Conservation (phyloP, 495 filamentous ascomycete species). For the Penicillium nucicola region DNA sequence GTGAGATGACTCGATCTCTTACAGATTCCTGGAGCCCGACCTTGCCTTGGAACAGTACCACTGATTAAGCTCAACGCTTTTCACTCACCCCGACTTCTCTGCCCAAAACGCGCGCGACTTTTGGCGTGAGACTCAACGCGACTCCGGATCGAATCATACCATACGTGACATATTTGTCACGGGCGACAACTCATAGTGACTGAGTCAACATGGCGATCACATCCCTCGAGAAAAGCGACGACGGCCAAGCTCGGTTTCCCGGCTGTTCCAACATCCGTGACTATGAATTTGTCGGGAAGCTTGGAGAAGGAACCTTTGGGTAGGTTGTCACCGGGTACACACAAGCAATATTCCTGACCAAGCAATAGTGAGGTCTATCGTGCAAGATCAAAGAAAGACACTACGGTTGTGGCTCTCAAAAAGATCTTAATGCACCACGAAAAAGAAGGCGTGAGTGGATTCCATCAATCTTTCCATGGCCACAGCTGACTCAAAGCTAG, state of each 20-base stretch:
- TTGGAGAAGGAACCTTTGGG: conserved; percentile 98
- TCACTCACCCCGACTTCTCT: too few species aligned
- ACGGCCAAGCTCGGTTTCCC: conserved; percentile 55
- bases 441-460: conserved; percentile 72
- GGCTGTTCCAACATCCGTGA: conserved; percentile 86
- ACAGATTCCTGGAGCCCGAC: not conserved
- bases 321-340: conserved; percentile 30
- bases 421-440: conserved; percentile 98
- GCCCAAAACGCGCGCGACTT: too few species aligned
- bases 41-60: not conserved
- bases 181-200: too few species aligned
- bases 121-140: too few species aligned
- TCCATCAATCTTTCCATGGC: not conserved
- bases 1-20: not conserved
- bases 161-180: too few species aligned
- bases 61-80: not conserved
- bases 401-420: conserved; percentile 80
- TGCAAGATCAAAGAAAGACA: conserved; percentile 71
- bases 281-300: conserved; percentile 85
- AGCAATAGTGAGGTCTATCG: conserved; percentile 82
- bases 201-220: conserved; percentile 30
- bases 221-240: conserved; percentile 29
- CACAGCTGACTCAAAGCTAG: conserved; percentile 29
- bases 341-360: conserved; percentile 8
- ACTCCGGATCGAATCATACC: too few species aligned